Percentiles rank a stretch among this genome's conserved stretches.
These are phyloP conservation scores for Globisporangium heterothallicum DNA, from an alignment of 352 stramenopile species.

Conservation along the genomic window DNA sequence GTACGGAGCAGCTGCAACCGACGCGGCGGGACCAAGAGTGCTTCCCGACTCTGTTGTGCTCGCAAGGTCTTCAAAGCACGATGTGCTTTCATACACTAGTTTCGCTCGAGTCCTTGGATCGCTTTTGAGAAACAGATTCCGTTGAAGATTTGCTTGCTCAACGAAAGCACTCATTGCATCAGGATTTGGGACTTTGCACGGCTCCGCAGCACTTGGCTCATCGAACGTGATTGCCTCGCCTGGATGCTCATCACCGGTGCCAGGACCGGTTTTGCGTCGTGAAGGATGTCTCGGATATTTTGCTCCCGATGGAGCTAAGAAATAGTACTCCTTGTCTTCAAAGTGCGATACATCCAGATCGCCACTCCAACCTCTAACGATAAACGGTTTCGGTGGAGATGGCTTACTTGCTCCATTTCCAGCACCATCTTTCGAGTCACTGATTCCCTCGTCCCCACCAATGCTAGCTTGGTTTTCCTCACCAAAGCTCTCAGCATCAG, in stretches of 20 bases:
- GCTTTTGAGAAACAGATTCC: constrained; percentile 30
- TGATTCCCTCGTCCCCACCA: neutral
- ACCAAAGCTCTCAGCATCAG: constrained; percentile 4
- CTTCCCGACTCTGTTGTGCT: neutral
- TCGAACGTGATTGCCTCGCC: constrained; percentile 7
- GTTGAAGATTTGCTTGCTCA: constrained; percentile 16
- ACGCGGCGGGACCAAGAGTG: constrained; percentile 1
- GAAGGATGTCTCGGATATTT: constrained; percentile 25
- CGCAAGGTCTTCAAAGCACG: constrained; percentile 9
- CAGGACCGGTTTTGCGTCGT: neutral
- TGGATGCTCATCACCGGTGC: neutral
- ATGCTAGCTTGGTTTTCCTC: neutral
- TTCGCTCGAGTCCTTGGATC: constrained; percentile 29
- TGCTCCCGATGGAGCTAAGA: constrained; percentile 3
- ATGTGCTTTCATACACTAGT: constrained; percentile 52
- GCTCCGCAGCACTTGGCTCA: constrained; percentile 13
- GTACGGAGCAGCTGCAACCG: neutral
- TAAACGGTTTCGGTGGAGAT: constrained; percentile 7
- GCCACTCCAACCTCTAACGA: constrained; percentile 2
- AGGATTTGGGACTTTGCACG: constrained; percentile 14
- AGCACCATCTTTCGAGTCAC: neutral
- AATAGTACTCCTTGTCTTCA: constrained; percentile 15
- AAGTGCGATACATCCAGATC: constrained; percentile 3
- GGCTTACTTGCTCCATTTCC: neutral
- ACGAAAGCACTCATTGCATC: constrained; percentile 17